Conservation (phyloP, 169 alveolate species). For the Cryptosporidium sp. region DNA sequence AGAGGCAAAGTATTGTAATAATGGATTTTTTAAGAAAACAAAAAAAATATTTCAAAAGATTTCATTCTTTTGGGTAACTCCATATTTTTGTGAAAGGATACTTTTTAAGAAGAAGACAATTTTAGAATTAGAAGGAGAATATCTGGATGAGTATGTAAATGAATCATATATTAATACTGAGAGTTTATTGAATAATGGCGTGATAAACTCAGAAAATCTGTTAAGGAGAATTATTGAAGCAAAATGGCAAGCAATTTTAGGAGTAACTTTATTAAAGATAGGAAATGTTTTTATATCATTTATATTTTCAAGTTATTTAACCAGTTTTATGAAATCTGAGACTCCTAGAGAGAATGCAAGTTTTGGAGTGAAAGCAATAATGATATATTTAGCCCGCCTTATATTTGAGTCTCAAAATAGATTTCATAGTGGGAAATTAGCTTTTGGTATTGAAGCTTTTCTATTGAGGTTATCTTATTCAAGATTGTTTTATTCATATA, state of each 20-base stretch:
- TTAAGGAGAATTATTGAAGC: neutral
- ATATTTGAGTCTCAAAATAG: constrained; percentile 56
- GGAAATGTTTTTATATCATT: constrained; percentile 11
- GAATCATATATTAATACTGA: neutral
- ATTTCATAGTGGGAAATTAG: constrained; percentile 22
- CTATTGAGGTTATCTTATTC: constrained; percentile 20
- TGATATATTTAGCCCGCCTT: constrained; percentile 9
- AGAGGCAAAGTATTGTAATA: neutral
- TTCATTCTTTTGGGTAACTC: constrained; percentile 45
- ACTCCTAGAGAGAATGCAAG: neutral
- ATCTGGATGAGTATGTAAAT: constrained; percentile 19
- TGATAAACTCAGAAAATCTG: neutral
- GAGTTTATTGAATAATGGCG: neutral
- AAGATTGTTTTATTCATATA: neutral
- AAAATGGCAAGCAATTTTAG: constrained; percentile 11
- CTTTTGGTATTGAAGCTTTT: constrained; percentile 20
- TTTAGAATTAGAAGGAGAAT: constrained; percentile 2
- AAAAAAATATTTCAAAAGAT: neutral
- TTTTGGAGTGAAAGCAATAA: constrained; percentile 8
- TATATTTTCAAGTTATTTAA: constrained; percentile 15
- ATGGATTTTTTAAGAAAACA: neutral
- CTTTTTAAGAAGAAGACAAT: constrained; percentile 13
- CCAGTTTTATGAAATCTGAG: constrained; percentile 3
- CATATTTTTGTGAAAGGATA: constrained; percentile 22
- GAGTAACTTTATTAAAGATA: constrained; percentile 15